A percentile compares a stretch with the other conserved stretches of the same genome.
These are phyloP conservation scores for Pythium phragmitis DNA, from an alignment of 352 stramenopile species.

Conservation along the genomic window DNA sequence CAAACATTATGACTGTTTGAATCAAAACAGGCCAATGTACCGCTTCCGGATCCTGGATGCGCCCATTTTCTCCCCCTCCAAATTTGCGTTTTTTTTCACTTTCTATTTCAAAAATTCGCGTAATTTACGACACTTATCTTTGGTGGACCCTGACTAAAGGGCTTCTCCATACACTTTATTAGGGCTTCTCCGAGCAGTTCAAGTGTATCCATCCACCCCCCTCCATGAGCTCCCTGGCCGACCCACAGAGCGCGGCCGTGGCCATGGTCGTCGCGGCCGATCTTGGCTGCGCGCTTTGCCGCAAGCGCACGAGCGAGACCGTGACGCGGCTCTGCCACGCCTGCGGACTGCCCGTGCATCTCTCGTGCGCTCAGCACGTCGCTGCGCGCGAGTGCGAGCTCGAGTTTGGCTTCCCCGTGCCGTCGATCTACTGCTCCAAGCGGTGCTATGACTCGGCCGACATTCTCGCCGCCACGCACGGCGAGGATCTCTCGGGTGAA, in stretches of 20 bases:
- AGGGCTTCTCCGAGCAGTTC: conserved; percentile 3
- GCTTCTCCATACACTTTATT: conserved; percentile 16
- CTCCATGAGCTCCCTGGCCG: conserved; percentile 6
- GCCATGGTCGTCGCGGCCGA: conserved; percentile 23
- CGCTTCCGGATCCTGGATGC: neutral
- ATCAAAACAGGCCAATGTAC: too few relatives aligned
- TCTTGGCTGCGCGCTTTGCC: conserved; percentile 32
- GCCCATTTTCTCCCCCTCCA: neutral
- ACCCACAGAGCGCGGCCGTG: conserved; percentile 9
- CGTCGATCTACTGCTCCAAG: conserved; percentile 39
- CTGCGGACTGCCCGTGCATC: conserved; percentile 37
- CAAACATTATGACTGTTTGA: too few relatives aligned
- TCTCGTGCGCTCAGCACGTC: conserved; percentile 37
- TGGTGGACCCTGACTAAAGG: conserved; percentile 14
- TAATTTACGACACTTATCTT: conserved; percentile 10
- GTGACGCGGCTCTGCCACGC: conserved; percentile 38
- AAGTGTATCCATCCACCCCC: conserved; percentile 3
- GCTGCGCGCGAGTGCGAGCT: conserved; percentile 39
- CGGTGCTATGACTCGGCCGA: conserved; percentile 38
- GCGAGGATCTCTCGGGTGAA: neutral
- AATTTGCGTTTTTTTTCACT: neutral
- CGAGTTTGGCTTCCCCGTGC: conserved; percentile 33
- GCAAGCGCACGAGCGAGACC: conserved; percentile 34
- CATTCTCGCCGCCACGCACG: conserved; percentile 3
- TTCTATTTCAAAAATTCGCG: conserved; percentile 5